These are phyloP conservation scores for Auriscalpium vulgare DNA, from an alignment of 768 basidiomycete species.

Conservation along the genomic window DNA sequence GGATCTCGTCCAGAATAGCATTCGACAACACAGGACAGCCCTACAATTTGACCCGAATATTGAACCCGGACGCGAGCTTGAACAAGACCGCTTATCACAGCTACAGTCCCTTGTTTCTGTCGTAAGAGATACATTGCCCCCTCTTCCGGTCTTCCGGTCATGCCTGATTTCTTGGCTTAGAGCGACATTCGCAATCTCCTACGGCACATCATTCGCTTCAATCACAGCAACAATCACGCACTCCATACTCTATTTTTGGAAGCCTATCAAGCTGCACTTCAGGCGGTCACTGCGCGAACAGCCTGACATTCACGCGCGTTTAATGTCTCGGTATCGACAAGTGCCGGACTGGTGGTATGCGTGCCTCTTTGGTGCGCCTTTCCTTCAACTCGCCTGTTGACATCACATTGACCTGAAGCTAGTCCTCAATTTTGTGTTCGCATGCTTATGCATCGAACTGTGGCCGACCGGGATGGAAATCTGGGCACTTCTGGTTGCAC, in stretches of 20 bases:
- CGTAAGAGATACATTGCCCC: neutral
- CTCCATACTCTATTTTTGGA: constrained; percentile 34
- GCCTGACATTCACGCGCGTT: constrained; percentile 39
- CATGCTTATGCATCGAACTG: constrained; percentile 47
- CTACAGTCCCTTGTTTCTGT: constrained; percentile 37
- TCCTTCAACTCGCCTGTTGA: neutral
- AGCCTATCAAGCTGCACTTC: constrained; percentile 31
- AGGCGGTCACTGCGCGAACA: constrained; percentile 35
- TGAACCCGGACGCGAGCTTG: constrained; percentile 27
- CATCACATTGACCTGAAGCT: constrained; percentile 19
- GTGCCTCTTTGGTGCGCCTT: constrained; percentile 26
- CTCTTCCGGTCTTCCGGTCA: neutral
- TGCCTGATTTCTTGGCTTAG: constrained; percentile 20
- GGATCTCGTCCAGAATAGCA: constrained; percentile 28
- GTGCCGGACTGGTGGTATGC: constrained; percentile 35
- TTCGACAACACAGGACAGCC: constrained; percentile 32
- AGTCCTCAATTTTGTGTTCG: constrained; percentile 47
- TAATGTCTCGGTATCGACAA: constrained; percentile 27
- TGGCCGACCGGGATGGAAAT: constrained; percentile 61
- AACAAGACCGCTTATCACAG: constrained; percentile 28
- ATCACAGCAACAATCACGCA: constrained; percentile 36
- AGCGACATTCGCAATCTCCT: constrained; percentile 52
- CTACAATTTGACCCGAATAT: constrained; percentile 33
- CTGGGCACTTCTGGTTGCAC: constrained; percentile 52
- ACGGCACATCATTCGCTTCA: constrained; percentile 41